phyloP scores from a whole-genome alignment of 1,284 basidiomycete genomes.

The Ustilago xerochloae region DNA sequence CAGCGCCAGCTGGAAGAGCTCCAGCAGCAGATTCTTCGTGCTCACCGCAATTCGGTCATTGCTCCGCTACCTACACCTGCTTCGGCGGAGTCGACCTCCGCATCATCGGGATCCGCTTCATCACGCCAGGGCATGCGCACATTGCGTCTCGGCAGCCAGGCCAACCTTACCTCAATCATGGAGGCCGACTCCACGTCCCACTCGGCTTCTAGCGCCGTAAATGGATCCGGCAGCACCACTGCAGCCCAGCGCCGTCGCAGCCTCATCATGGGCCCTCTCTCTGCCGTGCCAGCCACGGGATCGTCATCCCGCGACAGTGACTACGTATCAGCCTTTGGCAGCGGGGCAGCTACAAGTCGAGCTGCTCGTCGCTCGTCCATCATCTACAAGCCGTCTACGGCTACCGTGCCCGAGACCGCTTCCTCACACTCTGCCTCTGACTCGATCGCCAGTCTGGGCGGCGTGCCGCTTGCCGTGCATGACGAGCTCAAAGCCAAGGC shows the following conservation, averaged over 20 bases:
- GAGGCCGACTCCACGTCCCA: conserved; percentile 16
- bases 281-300: conserved; percentile 2
- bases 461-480: conserved; percentile 48
- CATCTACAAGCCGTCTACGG: conserved; percentile 51
- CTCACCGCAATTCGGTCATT: conserved; percentile 38
- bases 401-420: conserved; percentile 17
- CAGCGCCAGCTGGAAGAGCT: conserved; percentile 37
- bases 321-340: conserved; percentile 18
- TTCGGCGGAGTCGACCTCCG: conserved; percentile 2
- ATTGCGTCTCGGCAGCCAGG: conserved; percentile 55
- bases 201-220: conserved; percentile 2
- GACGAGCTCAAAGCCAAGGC: conserved; percentile 59
- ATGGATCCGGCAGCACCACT: conserved; percentile 11
- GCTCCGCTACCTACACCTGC: conserved; percentile 10
- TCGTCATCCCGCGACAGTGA: conserved; percentile 41
- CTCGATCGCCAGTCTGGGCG: conserved; percentile 30
- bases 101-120: conserved; percentile 15
- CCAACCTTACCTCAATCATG: conserved; percentile 38
- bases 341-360: conserved; percentile 16
- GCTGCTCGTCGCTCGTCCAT: conserved; percentile 41
- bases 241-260: conserved; percentile 41
- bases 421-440: conserved; percentile 28
- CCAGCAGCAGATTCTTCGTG: conserved; percentile 40
- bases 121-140: conserved; percentile 58
- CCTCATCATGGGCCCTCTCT: conserved; percentile 36